Evolutionary conservation across 2,329 filamentous ascomycete species (phyloP), one percentile per base, ranked within the genome.

Genomic region (Sporothrix humicola): DNA sequence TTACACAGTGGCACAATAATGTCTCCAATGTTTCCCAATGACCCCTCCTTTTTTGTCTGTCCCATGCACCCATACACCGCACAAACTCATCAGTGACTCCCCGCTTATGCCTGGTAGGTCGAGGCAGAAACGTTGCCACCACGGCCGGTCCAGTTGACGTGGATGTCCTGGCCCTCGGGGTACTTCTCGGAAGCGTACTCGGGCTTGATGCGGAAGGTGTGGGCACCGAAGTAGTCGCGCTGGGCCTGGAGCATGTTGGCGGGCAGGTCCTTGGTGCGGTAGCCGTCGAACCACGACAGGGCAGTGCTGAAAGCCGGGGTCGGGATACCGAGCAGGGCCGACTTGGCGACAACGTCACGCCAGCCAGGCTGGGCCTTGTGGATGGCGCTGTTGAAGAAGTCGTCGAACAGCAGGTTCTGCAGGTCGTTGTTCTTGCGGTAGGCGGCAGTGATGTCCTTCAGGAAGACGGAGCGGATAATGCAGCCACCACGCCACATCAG

Each of bases 401-500:
- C 93, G 84, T 97, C 94, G 85, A 98, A 99, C 79, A 99, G 90
- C 79, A 99, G 87, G 90, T 99, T 99, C 91, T 98, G 92, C 77
- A 99, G 92, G 78, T 98, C 92, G 78, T 94, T 93, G 88, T 98
- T 91, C 79, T 89, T 91, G 86, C 95, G 95, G 91, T 98, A 99
- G 72, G 96, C 96, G 78, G 92, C 92, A 79, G 96, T 99, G 86
- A 99, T 99, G 84, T 99, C 95, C 91, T 98, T 98, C 78, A 99
- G 88, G 94, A 99, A 99, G 82, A 99, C 96, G 78, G 96, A 98
- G 84, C 96, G 95, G 87, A 99, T 99, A 81, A 99, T 99, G 90
- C 96, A 99, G 79, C 96, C 96, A 87, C 96, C 96, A 84, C 96
- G 94, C 96, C 96, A 99, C 96, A 99, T 99, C 82, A 99, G 92